Conservation (phyloP, 257 asterid species). For the Petunia secreta region DNA sequence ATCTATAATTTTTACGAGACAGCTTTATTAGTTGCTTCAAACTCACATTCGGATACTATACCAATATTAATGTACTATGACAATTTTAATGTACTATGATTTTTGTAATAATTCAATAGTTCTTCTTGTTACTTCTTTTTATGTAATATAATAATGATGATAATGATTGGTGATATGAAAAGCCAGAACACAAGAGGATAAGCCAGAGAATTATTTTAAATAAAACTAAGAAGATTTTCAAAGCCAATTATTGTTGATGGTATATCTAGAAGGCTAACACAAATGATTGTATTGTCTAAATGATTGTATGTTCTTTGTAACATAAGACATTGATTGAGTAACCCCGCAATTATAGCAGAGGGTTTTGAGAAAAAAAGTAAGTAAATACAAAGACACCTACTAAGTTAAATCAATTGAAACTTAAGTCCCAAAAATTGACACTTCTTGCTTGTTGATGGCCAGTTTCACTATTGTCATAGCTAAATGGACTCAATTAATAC, state of each 20-base stretch:
- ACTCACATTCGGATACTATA: too few relatives aligned
- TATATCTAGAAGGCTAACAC: not conserved
- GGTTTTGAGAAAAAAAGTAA: not conserved
- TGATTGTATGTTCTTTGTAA: not conserved
- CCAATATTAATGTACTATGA: not conserved
- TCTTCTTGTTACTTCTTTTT: conserved; percentile 2
- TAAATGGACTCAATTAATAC: not conserved
- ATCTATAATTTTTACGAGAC: too few relatives aligned
- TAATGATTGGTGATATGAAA: not conserved
- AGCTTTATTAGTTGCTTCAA: too few relatives aligned
- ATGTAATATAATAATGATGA: conserved; percentile 12
- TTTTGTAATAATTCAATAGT: not conserved
- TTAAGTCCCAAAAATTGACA: not conserved
- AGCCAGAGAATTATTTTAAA: not conserved
- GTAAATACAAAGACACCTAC: not conserved
- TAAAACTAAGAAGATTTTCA: too few relatives aligned
- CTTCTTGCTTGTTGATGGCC: not conserved
- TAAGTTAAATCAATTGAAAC: not conserved
- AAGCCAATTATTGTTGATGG: not conserved
- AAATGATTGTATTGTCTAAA: not conserved
- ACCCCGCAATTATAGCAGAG: not conserved
- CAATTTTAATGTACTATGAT: conserved; percentile 21
- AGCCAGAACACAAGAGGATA: not conserved
- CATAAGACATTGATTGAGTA: not conserved
- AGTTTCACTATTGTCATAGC: not conserved